Percentiles rank a stretch among this genome's conserved stretches.
These are phyloP conservation scores for Ambrosia artemisiifolia DNA, from an alignment of 129 eudicot species.

Conservation along the genomic window DNA sequence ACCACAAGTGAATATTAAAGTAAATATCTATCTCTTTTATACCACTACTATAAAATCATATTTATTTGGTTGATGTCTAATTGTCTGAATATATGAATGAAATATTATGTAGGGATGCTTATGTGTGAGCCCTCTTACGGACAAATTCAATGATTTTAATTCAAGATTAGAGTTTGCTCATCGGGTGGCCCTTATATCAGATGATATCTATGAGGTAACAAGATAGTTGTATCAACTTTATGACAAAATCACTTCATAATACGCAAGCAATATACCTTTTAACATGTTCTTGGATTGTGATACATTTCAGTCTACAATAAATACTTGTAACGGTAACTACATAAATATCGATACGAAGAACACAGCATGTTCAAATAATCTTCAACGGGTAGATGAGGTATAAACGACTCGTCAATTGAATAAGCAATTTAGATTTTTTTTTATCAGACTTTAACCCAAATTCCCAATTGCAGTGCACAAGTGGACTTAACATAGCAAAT, in stretches of 20 bases:
- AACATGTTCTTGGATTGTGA: neutral
- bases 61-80: neutral
- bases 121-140: constrained; percentile 25
- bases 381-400: too few relatives aligned
- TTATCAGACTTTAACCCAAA: too few relatives aligned
- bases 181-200: constrained; percentile 29
- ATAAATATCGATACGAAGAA: too few relatives aligned
- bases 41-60: neutral
- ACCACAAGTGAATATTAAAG: constrained; percentile 29
- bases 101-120: constrained; percentile 19
- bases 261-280: neutral
- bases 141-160: constrained; percentile 14
- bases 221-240: neutral
- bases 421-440: too few relatives aligned
- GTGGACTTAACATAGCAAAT: too few relatives aligned
- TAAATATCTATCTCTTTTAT: neutral
- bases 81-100: neutral
- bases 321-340: too few relatives aligned
- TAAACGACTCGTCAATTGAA: too few relatives aligned
- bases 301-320: too few relatives aligned
- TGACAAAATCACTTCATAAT: neutral
- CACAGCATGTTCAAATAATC: too few relatives aligned
- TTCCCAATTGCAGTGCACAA: too few relatives aligned
- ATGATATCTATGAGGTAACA: constrained; percentile 13
- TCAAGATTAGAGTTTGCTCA: constrained; percentile 31